phyloP scores from a whole-genome alignment of 1,139 yeast genomes.

The Martiniozyma asiatica region DNA sequence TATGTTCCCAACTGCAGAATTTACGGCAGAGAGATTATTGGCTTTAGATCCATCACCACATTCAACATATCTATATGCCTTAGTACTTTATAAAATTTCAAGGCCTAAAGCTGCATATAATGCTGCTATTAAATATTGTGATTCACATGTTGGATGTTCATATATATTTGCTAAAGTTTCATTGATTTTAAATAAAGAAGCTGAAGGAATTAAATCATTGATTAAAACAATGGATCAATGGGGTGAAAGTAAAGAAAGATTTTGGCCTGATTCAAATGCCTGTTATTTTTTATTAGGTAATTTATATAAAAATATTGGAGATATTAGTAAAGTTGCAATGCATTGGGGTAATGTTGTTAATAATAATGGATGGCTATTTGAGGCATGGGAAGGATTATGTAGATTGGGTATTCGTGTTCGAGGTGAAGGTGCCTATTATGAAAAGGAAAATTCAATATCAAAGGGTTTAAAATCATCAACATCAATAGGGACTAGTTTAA shows the following conservation, averaged over 20 bases:
- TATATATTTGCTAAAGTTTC: slow-evolving; percentile 61
- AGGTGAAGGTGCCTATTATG: too few relatives aligned
- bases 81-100: slow-evolving; percentile 43
- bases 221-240: slow-evolving; percentile 28
- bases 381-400: slow-evolving; percentile 71
- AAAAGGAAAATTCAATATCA: too few relatives aligned
- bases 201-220: slow-evolving; percentile 56
- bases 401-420: slow-evolving; percentile 58
- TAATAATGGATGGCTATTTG: slow-evolving; percentile 73
- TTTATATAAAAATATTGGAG: slow-evolving; percentile 47
- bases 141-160: slow-evolving; percentile 55
- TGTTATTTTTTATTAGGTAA: slow-evolving; percentile 62
- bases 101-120: slow-evolving; percentile 53
- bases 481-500: too few relatives aligned
- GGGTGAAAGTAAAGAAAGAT: slow-evolving; percentile 23
- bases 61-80: slow-evolving; percentile 50
- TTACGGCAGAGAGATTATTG: slow-evolving; percentile 64
- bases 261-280: slow-evolving; percentile 53
- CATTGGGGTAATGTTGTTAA: slow-evolving; percentile 59
- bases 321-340: slow-evolving; percentile 51
- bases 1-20: slow-evolving; percentile 60
- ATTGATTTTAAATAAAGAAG: slow-evolving; percentile 38
- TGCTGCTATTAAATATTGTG: slow-evolving; percentile 25
- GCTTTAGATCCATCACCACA: slow-evolving; percentile 35
- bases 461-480: too few relatives aligned